phyloP scores from a whole-genome alignment of 345 rosid species.

The Linum lewisii region DNA sequence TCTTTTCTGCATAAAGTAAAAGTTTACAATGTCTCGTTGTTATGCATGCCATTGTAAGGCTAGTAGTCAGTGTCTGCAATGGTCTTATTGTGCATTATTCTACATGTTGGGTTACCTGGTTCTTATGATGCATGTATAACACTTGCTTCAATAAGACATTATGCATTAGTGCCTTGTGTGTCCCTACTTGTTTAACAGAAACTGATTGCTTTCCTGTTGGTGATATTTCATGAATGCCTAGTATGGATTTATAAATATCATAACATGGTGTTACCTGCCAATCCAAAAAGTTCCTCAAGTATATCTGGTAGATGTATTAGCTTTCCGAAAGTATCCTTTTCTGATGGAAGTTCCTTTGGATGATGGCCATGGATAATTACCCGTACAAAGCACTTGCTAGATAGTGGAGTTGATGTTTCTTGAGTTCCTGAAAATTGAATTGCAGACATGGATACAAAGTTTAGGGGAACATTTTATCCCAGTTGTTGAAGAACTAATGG shows the following conservation, averaged over 20 bases:
- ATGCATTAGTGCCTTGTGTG: not conserved
- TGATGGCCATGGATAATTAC: conserved; percentile 67
- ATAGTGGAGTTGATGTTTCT: conserved; percentile 17
- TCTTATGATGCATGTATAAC: not conserved
- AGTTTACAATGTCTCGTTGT: conserved; percentile 5
- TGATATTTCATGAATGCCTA: not conserved
- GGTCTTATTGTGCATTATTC: conserved; percentile 1
- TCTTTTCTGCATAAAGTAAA: conserved; percentile 48
- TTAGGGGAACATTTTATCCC: not conserved
- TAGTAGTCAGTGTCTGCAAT: not conserved
- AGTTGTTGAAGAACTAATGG: not conserved
- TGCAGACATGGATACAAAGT: not conserved
- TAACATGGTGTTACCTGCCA: conserved; percentile 51
- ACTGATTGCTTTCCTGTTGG: no score
- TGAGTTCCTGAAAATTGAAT: conserved; percentile 31
- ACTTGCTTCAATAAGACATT: not conserved
- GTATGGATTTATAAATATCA: not conserved
- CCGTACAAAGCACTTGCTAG: conserved; percentile 31
- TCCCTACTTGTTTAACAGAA: not conserved
- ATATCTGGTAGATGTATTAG: conserved; percentile 65
- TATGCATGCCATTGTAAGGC: conserved; percentile 1
- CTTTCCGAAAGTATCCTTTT: conserved; percentile 37
- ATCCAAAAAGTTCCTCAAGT: conserved; percentile 45
- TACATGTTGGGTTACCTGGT: not conserved
- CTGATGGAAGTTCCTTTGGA: conserved; percentile 36